phyloP scores from a whole-genome alignment of 2,329 filamentous ascomycete genomes.

The Rutstroemia sp. region DNA sequence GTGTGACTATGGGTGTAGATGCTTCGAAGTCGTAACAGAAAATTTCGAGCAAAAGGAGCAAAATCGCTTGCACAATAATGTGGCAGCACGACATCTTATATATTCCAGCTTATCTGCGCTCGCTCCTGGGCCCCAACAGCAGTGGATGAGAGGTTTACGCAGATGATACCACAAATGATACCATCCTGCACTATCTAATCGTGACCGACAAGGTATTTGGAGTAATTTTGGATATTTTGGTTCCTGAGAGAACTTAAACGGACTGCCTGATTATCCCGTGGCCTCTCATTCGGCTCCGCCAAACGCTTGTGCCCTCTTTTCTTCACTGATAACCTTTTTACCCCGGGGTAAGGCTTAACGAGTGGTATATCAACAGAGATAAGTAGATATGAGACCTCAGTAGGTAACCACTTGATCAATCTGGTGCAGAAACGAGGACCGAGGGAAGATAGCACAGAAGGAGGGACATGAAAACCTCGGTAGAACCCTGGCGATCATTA shows the following conservation, averaged over 20 bases:
- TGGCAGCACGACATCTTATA: neutral
- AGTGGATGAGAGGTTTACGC: neutral
- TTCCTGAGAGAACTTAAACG: neutral
- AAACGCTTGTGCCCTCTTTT: neutral
- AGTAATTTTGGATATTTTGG: neutral
- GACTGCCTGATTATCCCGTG: slow-evolving; percentile 5
- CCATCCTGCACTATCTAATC: slow-evolving; percentile 10
- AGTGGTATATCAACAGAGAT: neutral
- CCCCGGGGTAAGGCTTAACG: too few relatives aligned
- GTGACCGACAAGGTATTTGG: slow-evolving; percentile 6
- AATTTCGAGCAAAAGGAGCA: neutral
- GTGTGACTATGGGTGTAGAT: too few relatives aligned
- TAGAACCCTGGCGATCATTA: slow-evolving; percentile 2
- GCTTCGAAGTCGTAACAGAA: too few relatives aligned
- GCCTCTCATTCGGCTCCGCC: slow-evolving; percentile 5
- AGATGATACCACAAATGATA: slow-evolving; percentile 1
- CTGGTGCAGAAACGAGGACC: neutral
- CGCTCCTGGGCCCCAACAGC: neutral
- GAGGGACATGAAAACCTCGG: neutral
- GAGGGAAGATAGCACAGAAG: neutral
- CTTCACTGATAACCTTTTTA: slow-evolving; percentile 1
- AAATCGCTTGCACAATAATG: neutral
- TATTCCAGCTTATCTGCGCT: neutral
- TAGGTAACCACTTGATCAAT: neutral
- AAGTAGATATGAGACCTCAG: neutral